Conservation (phyloP, 1,284 basidiomycete genomes). For the Schizophyllum commune region DNA sequence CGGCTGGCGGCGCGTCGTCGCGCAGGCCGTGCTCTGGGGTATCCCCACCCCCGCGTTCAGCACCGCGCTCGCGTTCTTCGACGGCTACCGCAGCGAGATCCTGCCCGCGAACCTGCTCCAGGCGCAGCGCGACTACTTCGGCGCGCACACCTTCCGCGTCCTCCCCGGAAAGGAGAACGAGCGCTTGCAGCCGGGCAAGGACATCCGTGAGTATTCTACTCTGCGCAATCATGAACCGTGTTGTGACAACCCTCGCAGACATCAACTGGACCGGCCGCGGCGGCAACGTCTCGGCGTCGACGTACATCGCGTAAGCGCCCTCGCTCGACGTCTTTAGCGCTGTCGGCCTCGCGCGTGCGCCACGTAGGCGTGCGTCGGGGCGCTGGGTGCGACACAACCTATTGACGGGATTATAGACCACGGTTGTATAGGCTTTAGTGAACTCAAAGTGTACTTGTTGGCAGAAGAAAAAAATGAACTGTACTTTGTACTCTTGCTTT, state of each 20-base stretch:
- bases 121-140: constrained; percentile 91
- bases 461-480: too few relatives aligned
- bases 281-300: constrained; percentile 87
- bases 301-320: constrained; percentile 75
- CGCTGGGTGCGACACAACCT: background rate
- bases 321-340: background rate
- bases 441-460: background rate
- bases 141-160: constrained; percentile 93
- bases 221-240: too few relatives aligned
- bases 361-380: too few relatives aligned
- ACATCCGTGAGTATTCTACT: constrained; percentile 66
- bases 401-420: background rate
- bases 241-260: too few relatives aligned
- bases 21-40: constrained; percentile 96
- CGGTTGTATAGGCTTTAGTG: background rate
- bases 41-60: constrained; percentile 95
- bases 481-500: too few relatives aligned
- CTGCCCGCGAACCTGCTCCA: constrained; percentile 94
- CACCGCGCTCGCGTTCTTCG: constrained; percentile 97
- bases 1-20: constrained; percentile 96
- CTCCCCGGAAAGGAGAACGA: constrained; percentile 84
- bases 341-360: too few relatives aligned
- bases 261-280: constrained; percentile 93
- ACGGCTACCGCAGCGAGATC: constrained; percentile 90
- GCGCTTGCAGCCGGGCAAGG: constrained; percentile 71